Evolutionary conservation across 495 filamentous ascomycete species (phyloP).

Genomic region (Aspergillus bridgeri): DNA sequence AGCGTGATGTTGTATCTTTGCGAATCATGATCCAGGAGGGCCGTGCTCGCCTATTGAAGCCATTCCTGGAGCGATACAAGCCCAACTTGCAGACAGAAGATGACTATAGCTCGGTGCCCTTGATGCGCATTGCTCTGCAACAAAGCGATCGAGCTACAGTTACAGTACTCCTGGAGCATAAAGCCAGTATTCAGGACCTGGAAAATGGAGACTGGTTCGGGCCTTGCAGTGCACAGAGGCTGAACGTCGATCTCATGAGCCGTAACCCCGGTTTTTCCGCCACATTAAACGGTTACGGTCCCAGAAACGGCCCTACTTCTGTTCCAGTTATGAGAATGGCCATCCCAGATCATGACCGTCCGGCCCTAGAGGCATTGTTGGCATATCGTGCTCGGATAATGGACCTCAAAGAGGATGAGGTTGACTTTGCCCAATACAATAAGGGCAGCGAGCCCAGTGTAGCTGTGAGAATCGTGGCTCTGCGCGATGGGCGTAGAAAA

Average conservation of each 20-base stretch:
- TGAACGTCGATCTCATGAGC: background rate
- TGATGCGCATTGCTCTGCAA: conserved; percentile 14
- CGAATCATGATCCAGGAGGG: conserved; percentile 13
- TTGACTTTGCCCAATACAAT: conserved; percentile 1
- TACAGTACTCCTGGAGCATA: conserved; percentile 11
- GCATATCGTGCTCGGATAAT: conserved; percentile 2
- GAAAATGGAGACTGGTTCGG: conserved; percentile 16
- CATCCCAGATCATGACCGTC: conserved; percentile 4
- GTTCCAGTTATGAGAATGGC: conserved; percentile 13
- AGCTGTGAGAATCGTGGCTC: conserved; percentile 7
- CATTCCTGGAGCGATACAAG: conserved; percentile 15
- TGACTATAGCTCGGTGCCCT: conserved; percentile 8
- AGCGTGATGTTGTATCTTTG: conserved; percentile 11
- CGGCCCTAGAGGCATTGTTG: conserved; percentile 2
- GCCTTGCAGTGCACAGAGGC: conserved; percentile 9
- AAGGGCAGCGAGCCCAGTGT: background rate
- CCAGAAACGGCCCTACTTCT: background rate
- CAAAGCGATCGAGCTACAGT: conserved; percentile 13
- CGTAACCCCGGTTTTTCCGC: background rate
- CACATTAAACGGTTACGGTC: background rate
- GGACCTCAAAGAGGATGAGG: conserved; percentile 5
- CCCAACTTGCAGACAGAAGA: conserved; percentile 10
- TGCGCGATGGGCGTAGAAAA: conserved; percentile 5
- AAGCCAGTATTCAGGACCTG: conserved; percentile 9
- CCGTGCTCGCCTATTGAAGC: conserved; percentile 11